Percentiles rank a stretch among this genome's conserved stretches.
phyloP scores from a whole-genome alignment of 257 asterid genomes.

The Verbascum thapsus region DNA sequence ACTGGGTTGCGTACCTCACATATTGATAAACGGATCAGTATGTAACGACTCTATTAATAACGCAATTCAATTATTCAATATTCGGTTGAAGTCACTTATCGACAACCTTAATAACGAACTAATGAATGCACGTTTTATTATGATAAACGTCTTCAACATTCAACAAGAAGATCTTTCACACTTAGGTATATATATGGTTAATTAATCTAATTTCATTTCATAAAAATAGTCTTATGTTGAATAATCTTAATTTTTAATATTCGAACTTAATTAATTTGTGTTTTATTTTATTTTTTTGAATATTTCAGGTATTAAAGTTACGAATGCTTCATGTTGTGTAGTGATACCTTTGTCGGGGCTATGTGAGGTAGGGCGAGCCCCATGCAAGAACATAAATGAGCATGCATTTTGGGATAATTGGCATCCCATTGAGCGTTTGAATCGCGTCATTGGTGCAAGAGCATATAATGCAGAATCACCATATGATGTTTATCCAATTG shows the following conservation, averaged over 20 bases:
- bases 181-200: too few species aligned
- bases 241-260: too few species aligned
- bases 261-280: too few species aligned
- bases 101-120: too few species aligned
- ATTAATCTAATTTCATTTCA: too few species aligned
- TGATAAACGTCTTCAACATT: constrained; percentile 32
- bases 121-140: constrained; percentile 33
- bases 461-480: constrained; percentile 32
- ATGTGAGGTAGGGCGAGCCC: constrained; percentile 33
- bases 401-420: constrained; percentile 41
- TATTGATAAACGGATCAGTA: too few species aligned
- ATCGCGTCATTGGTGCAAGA: neutral
- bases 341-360: constrained; percentile 27
- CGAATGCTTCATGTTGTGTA: constrained; percentile 39
- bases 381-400: constrained; percentile 37
- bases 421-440: constrained; percentile 35
- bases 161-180: neutral
- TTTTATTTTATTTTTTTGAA: too few species aligned
- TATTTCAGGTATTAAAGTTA: constrained; percentile 33
- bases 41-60: too few species aligned
- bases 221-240: too few species aligned
- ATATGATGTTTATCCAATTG: constrained; percentile 40
- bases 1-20: too few species aligned
- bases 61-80: too few species aligned
- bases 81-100: too few species aligned